Base-by-base conservation (phyloP, 148 eudicot genomes). In the Salicornia ramosissima region DNA sequence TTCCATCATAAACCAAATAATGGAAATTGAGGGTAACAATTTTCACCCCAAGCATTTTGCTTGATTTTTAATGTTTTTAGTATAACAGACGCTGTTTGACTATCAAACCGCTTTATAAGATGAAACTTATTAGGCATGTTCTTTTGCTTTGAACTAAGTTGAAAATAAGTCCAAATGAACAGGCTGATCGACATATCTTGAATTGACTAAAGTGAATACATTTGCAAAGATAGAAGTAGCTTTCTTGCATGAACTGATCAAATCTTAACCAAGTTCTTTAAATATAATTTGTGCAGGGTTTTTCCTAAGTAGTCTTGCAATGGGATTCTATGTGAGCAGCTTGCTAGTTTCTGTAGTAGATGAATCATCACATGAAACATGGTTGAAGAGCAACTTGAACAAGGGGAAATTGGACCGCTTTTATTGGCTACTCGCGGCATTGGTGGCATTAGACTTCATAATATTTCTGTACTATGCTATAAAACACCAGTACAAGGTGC, bases 251-350 rank as follows among this genome's bases (percentile, higher is more conserved):
- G 31, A 16, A 13, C n/a, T 42, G 3, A 6, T 40, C 0, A 18
- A 49, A 64, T 43, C 24, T 59, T 14, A 59, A 19, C 10, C 8
- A 14, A 13, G 15, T 18, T 25, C 3, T 33, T 28, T 30, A 49
- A 19, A 36, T 8, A 36, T 36, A 36, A 16, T 63, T 54, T 62
- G 74, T 75, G 76, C 86, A 25, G 89, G 89, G 31, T 73, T 86
- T 49, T 86, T 86, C 68, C 69, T 86, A 14, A 86, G 80, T 59
- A 81, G 86, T 3, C 78, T 86, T 2, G 77, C 89, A 0, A 79
- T 83, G 71, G 89, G 89, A 13, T 85, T 85, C 71, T 85, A 79
- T 39, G 43, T 85, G 3, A 85, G 89, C 76, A 80, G 83, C 64
- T n/a, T 83, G 10, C 62, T 85, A 14, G 89, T 85, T 43, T 75